Base-by-base conservation (phyloP, 2,329 filamentous ascomycete genomes). In the Myriosclerotinia scirpicola region DNA sequence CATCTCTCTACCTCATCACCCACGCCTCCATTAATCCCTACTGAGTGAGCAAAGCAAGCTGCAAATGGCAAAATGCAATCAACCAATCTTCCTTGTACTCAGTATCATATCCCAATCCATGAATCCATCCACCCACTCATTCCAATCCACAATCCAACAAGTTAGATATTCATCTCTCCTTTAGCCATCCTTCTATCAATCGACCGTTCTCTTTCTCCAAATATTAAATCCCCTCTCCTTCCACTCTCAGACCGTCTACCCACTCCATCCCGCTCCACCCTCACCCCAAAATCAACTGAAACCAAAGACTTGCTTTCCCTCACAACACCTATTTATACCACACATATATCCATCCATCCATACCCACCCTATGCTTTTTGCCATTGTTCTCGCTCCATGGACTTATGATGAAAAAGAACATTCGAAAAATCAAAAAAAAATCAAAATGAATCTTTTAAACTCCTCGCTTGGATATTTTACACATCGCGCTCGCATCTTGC, bases 121-220 rank as follows among this genome's bases (percentile, higher is more conserved):
- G 14, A 14, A 53, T 14, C 46, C 59, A 53, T 38, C 34, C n/a
- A 62, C 8, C 60, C 38, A 63, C 42, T 52, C 46, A 63, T 38
- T 63, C 50, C 34, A 63, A 63, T 63, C n/a, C 60, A 4, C 44
- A 60, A 60, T 60, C 56, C 56, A 60, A 60, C 56, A 63, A 52
- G 30, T 54, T 17, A 63, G 9, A n/a, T 40, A 20, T 22, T 30
- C 11, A 34, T 54, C 34, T 40, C 48, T 26, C 17, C 36, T 11
- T n/a, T 42, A 22, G n/a, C 54, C 14, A 4, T n/a, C n/a, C 34
- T 15, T 17, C 30, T 54, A 5, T 30, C 36, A n/a, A n/a, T 38
- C 36, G 12, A 12, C 30, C 48, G 11, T 54, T 54, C 52, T 17
- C 56, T n/a, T 48, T 60, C 15, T 5, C 26, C 17, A 48, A 61